Percentiles rank a stretch among this genome's conserved stretches.
phyloP scores from a whole-genome alignment of 1,284 basidiomycete species.

The Melampsora abietis-canadensis region DNA sequence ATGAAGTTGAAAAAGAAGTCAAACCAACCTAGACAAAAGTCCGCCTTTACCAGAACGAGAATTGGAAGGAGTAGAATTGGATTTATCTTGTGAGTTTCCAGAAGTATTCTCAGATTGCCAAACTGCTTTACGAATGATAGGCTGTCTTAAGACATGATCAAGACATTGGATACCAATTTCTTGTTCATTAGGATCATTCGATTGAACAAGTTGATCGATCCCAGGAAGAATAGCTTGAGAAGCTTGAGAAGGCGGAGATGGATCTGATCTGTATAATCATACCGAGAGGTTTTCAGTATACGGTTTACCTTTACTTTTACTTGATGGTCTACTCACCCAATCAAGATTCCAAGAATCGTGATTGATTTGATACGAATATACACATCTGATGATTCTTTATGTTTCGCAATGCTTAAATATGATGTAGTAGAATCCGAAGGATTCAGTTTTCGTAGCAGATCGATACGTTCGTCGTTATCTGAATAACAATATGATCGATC shows the following conservation, averaged over 20 bases:
- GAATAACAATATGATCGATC: background rate
- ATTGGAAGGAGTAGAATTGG: too few relatives aligned
- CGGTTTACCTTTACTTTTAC: conserved; percentile 18
- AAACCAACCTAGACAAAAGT: too few relatives aligned
- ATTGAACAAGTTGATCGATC: conserved; percentile 10
- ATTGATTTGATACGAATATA: conserved; percentile 85
- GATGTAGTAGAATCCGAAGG: conserved; percentile 57
- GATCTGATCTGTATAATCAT: conserved; percentile 8
- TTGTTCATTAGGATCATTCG: conserved; percentile 37
- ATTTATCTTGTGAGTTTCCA: background rate
- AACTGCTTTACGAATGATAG: conserved; percentile 6
- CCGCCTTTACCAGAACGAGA: too few relatives aligned
- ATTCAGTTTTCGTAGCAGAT: conserved; percentile 59
- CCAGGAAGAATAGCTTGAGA: background rate
- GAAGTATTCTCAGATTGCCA: background rate
- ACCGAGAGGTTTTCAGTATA: conserved; percentile 17
- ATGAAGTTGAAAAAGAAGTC: too few relatives aligned
- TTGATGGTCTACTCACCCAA: conserved; percentile 60
- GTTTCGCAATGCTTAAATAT: conserved; percentile 56
- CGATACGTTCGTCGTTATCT: conserved; percentile 51
- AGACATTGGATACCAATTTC: conserved; percentile 32
- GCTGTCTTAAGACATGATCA: conserved; percentile 29
- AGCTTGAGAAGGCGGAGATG: conserved; percentile 20
- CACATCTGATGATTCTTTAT: conserved; percentile 81
- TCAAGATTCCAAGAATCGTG: conserved; percentile 80